Percentiles rank a stretch among this genome's conserved stretches.
These are phyloP conservation scores for Fusarium solani-melongenae DNA, from an alignment of 2,329 filamentous ascomycete species.

Conservation along the genomic window DNA sequence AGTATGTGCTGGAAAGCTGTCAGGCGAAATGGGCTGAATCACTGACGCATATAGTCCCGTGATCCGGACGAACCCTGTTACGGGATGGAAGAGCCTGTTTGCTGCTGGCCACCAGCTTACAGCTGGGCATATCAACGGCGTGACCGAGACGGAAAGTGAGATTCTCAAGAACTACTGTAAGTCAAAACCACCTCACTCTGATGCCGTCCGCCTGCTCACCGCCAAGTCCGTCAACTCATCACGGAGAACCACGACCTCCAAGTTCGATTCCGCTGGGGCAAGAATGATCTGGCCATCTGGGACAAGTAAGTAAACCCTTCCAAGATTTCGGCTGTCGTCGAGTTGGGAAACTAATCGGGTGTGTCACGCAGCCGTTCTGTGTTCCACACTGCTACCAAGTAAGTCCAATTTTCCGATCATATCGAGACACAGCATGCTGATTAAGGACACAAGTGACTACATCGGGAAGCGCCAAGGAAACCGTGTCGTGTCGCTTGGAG, in stretches of 20 bases:
- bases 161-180: slow-evolving; percentile 19
- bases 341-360: slow-evolving; percentile 5
- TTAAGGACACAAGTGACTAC: slow-evolving; percentile 11
- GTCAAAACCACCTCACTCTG: neutral
- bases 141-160: slow-evolving; percentile 7
- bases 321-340: neutral
- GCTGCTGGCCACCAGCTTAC: slow-evolving; percentile 8
- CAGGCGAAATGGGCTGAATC: neutral
- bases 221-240: neutral
- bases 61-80: slow-evolving; percentile 24
- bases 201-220: neutral
- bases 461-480: slow-evolving; percentile 20
- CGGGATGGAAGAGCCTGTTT: slow-evolving; percentile 28
- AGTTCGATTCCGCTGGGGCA: neutral
- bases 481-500: slow-evolving; percentile 6
- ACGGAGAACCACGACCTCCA: neutral
- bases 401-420: slow-evolving; percentile 30
- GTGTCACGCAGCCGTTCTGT: slow-evolving; percentile 13
- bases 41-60: slow-evolving; percentile 7
- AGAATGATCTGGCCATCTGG: slow-evolving; percentile 1
- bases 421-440: neutral
- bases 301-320: slow-evolving; percentile 2
- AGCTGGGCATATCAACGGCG: slow-evolving; percentile 8
- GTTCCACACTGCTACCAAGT: slow-evolving; percentile 28
- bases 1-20: neutral